These are phyloP conservation scores for Calonectria ilicicola DNA, from an alignment of 2,329 filamentous ascomycete genomes.

Conservation along the genomic window DNA sequence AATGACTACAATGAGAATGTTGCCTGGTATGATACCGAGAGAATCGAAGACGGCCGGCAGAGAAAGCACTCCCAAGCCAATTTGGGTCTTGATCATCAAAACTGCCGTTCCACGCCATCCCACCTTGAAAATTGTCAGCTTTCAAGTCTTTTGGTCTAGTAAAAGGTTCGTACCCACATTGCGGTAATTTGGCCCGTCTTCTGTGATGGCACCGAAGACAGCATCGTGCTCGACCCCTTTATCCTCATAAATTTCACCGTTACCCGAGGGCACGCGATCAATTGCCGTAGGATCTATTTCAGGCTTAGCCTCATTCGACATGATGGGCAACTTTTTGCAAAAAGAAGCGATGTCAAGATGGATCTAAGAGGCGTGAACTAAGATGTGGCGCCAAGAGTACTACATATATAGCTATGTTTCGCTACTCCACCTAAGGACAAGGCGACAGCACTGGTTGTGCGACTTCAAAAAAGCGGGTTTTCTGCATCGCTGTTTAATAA, in stretches of 20 bases:
- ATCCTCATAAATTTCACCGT: neutral
- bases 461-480: neutral
- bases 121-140: neutral
- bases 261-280: neutral
- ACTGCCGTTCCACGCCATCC: slow-evolving; percentile 54
- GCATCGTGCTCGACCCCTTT: neutral
- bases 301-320: neutral
- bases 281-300: neutral
- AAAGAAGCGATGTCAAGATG: no score
- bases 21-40: slow-evolving; percentile 59
- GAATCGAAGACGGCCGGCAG: slow-evolving; percentile 57
- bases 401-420: neutral
- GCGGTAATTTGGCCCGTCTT: neutral
- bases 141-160: neutral
- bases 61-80: slow-evolving; percentile 58
- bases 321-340: neutral
- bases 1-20: slow-evolving; percentile 55
- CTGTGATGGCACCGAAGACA: neutral
- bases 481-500: neutral
- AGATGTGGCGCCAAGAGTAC: neutral
- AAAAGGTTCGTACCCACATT: slow-evolving; percentile 12
- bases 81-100: slow-evolving; percentile 58
- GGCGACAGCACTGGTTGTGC: neutral
- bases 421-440: neutral
- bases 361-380: neutral